Evolutionary conservation across 371 early-diverging fungal genomes (phyloP), one percentile per base, ranked within the genome.

Genomic region (Basidiobolus meristosporus): DNA sequence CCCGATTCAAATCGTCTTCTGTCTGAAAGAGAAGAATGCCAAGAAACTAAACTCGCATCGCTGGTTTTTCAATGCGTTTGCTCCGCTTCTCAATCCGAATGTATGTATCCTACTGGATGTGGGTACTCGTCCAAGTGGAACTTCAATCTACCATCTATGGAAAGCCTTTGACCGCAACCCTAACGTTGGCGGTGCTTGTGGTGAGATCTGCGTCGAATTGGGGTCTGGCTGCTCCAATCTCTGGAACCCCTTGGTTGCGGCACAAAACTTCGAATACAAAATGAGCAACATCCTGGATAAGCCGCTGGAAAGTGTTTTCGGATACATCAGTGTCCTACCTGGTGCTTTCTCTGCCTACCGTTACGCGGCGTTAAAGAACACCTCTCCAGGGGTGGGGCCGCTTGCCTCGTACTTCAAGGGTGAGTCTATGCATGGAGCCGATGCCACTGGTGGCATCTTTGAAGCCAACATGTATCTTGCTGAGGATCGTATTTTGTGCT

Each of bases 21-120:
- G 82, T 44, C 50, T 88, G 0, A 88, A 88, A 56, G 84, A 88
- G 51, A 68, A 82, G 44, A 88, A 88, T 43, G 76, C 76, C 5
- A 88, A 84, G 54, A 87, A 87, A 50, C 73, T 87, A 54, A 87
- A 87, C 54, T 77, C 78, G 0, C 85, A 88, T 54, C 65, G 83
- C n/a, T 88, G 85, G 85, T 81, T 82, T 56, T 88, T 83, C 50
- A 75, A 75, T 41, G 82, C 82, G 1, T 73, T 84, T 48, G 77
- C 70, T 2, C 57, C 60, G 0, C 33, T 68, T 22, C 47, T 86
- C 30, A 57, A 73, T 10, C 87, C 87, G 2, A 67, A 76, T 36
- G 68, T 83, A 11, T 82, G 82, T 46, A 55, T 86, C 16, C 48
- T 86, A 26, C 45, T 86, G 5, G 87, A 86, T 49, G 77, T 74